Percentiles rank a stretch among this genome's conserved stretches.
Evolutionary conservation across 1,284 basidiomycete genomes (phyloP).

Genomic region (Sutorius eximius): DNA sequence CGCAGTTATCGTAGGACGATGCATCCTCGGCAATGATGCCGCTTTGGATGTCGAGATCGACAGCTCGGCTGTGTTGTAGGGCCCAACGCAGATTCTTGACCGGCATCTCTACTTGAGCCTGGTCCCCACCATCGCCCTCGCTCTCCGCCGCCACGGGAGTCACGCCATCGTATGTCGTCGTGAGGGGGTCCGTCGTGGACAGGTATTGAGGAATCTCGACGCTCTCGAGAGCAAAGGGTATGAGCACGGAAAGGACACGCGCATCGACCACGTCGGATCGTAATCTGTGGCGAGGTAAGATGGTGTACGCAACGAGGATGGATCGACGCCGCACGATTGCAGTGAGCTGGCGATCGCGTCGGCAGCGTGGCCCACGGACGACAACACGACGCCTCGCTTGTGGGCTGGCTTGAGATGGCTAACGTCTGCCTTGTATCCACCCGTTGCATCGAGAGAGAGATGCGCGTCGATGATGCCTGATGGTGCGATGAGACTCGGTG

Average conservation of each 20-base stretch:
- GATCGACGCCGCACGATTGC: constrained; percentile 22
- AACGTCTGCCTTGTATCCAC: constrained; percentile 54
- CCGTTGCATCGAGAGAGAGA: constrained; percentile 32
- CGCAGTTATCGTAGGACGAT: constrained; percentile 65
- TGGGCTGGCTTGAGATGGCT: constrained; percentile 30
- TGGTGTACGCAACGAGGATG: neutral
- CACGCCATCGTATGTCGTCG: constrained; percentile 52
- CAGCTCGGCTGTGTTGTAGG: constrained; percentile 54
- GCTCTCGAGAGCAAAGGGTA: constrained; percentile 59
- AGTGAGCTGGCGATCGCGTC: constrained; percentile 12
- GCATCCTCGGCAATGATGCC: constrained; percentile 50
- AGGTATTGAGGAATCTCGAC: constrained; percentile 42
- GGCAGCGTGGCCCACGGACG: constrained; percentile 4
- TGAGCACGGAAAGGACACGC: constrained; percentile 50
- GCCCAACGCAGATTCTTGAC: constrained; percentile 59
- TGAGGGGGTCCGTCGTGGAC: constrained; percentile 42
- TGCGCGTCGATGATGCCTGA: constrained; percentile 65
- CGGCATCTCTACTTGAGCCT: constrained; percentile 16
- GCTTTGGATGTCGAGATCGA: constrained; percentile 67
- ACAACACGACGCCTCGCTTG: constrained; percentile 41
- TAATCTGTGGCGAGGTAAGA: constrained; percentile 34
- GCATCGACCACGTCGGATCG: constrained; percentile 32
- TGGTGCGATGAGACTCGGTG: constrained; percentile 65
- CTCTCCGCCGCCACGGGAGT: constrained; percentile 40
- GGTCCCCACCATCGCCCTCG: constrained; percentile 15